phyloP scores from a whole-genome alignment of 306 rosid genomes.

The Aeschynomene evenia region DNA sequence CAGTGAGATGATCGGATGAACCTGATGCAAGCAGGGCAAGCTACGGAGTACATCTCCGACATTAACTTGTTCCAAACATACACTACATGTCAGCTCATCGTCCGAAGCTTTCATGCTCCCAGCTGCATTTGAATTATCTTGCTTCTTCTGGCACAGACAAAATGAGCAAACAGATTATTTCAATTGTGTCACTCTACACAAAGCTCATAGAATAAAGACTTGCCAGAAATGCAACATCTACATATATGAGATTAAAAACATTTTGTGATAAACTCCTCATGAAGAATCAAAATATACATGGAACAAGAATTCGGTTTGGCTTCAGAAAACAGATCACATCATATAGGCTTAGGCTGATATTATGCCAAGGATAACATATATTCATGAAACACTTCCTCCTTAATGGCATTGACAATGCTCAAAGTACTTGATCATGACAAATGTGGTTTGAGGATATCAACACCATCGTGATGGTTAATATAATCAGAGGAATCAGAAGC shows the following conservation, averaged over 20 bases:
- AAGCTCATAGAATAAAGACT: background rate
- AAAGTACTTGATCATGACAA: background rate
- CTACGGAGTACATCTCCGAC: conserved; percentile 88
- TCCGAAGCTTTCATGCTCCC: conserved; percentile 60
- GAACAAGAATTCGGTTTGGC: background rate
- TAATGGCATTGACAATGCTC: background rate
- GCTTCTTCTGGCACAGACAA: conserved; percentile 53
- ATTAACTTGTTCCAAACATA: conserved; percentile 94
- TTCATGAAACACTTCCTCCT: conserved; percentile 1
- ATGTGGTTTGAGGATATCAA: conserved; percentile 1
- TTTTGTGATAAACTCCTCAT: background rate
- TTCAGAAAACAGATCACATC: background rate
- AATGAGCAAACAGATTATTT: background rate
- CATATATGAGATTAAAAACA: background rate
- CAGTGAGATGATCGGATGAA: conserved; percentile 9
- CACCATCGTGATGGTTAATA: background rate
- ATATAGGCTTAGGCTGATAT: background rate
- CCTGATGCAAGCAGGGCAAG: conserved; percentile 99
- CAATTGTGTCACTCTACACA: background rate
- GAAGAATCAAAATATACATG: background rate
- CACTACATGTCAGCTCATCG: conserved; percentile 95
- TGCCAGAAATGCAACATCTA: background rate
- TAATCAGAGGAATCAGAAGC: conserved; percentile 1
- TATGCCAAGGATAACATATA: background rate
- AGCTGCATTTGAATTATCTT: conserved; percentile 48